Evolutionary conservation across 331 rosid genomes (phyloP), one percentile per base, ranked within the genome.

Genomic region (Saraca asoca): DNA sequence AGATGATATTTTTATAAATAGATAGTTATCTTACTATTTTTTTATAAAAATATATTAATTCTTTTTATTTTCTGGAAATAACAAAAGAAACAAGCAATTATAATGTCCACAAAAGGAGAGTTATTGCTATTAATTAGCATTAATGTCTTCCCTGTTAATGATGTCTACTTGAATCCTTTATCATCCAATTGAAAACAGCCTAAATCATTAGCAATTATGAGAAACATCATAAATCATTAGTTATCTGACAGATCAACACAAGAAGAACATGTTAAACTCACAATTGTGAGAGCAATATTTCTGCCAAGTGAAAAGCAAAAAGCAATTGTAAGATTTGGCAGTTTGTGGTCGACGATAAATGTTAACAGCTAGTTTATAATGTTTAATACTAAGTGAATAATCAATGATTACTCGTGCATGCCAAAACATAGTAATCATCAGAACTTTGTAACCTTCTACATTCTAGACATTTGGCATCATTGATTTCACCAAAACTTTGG

Each of bases 121-220:
- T 63, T 18, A 39, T 56, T 9, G 39, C 42, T 53, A 68, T 58
- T 51, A 44, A 71, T 63, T 43, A 64, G 41, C 70, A 71, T 51
- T 51, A 15, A 16, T 58, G 63, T 77, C 64, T 58, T 24, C 17
- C 62, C 35, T 33, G 66, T 63, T 16, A 49, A 57, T 71, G n/a
- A 76, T 58, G 69, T 20, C 57, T 18, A 49, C 64, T 64, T 45
- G n/a, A 16, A 35, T 19, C 58, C 55, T 29, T 7, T 10, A 45
- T 15, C 42, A 51, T 49, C 17, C 38, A 9, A 44, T 52, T 59
- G 31, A 63, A 71, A 61, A 51, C 72, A 61, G 5, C 52, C 70
- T 53, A 35, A 63, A 76, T 76, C 69, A 77, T 58, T 41, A 43
- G 55, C 66, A 43, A 77, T 71, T 66, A 72, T 71, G 66, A 45